A percentile compares a stretch with the other conserved stretches of the same genome.
These are phyloP conservation scores for Beauveria pseudobassiana DNA, from an alignment of 2,329 filamentous ascomycete species.

Conservation along the genomic window DNA sequence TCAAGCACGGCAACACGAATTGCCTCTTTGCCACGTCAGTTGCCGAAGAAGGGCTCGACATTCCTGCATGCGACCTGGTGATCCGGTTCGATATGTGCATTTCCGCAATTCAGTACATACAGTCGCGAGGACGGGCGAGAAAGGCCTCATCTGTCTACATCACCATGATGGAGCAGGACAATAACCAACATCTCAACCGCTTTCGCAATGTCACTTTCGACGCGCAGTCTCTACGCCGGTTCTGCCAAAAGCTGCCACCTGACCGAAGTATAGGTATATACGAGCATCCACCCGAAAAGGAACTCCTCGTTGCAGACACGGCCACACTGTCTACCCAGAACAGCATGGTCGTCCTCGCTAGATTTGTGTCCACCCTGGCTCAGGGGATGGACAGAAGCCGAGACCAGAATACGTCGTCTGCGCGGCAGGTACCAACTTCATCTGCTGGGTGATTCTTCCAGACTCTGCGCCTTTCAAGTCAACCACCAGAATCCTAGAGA, in stretches of 20 bases:
- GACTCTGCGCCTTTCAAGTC: constrained; percentile 63
- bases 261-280: constrained; percentile 50
- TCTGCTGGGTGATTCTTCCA: constrained; percentile 75
- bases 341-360: constrained; percentile 62
- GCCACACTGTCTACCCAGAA: constrained; percentile 74
- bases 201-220: constrained; percentile 53
- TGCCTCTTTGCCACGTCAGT: constrained; percentile 61
- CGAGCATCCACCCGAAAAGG: constrained; percentile 31
- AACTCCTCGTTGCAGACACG: constrained; percentile 55
- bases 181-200: constrained; percentile 50
- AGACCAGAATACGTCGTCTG: constrained; percentile 55
- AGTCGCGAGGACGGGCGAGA: constrained; percentile 82
- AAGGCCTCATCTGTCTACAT: constrained; percentile 71
- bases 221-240: constrained; percentile 59
- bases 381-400: constrained; percentile 22
- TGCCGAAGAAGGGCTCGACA: constrained; percentile 60
- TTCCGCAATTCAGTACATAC: constrained; percentile 91
- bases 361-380: constrained; percentile 62
- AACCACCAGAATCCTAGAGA: constrained; percentile 53
- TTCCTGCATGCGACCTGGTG: constrained; percentile 60
- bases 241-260: constrained; percentile 67
- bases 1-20: constrained; percentile 51
- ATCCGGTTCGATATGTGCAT: constrained; percentile 78
- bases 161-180: constrained; percentile 72
- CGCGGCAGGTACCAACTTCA: constrained; percentile 49